Evolutionary conservation across 1,284 basidiomycete species (phyloP).

Genomic region (Boletus holoroseus): DNA sequence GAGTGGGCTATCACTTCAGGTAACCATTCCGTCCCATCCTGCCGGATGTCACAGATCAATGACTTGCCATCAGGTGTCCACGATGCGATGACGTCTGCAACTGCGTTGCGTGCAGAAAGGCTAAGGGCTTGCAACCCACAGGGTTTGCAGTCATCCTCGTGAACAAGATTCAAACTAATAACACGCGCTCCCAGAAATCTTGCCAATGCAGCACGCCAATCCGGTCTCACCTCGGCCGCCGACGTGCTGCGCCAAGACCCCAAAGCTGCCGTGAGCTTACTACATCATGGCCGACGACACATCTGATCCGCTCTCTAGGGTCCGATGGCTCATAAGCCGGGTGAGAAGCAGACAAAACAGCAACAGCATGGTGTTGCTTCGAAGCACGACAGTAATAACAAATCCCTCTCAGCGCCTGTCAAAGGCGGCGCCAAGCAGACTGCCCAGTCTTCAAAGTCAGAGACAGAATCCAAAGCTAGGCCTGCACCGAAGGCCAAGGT

Average conservation of each 20-base stretch:
- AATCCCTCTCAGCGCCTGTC: conserved; percentile 14
- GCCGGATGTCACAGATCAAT: conserved; percentile 12
- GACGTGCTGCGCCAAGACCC: conserved; percentile 36
- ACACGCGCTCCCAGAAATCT: conserved; percentile 33
- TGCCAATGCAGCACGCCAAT: conserved; percentile 33
- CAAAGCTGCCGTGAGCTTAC: conserved; percentile 30
- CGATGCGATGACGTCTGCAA: conserved; percentile 61
- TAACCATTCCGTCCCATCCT: conserved; percentile 27
- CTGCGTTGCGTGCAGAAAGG: conserved; percentile 58
- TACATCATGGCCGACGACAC: background rate
- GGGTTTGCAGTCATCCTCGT: conserved; percentile 39
- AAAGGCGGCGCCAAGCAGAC: conserved; percentile 11
- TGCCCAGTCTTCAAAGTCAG: conserved; percentile 10
- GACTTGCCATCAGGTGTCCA: conserved; percentile 49
- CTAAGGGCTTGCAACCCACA: conserved; percentile 51
- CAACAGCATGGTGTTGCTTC: conserved; percentile 6
- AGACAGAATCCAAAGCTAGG: conserved; percentile 10
- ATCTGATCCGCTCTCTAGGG: conserved; percentile 21
- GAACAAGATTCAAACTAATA: conserved; percentile 6
- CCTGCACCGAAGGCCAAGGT: conserved; percentile 12
- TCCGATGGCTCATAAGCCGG: conserved; percentile 31
- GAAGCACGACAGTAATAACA: conserved; percentile 6
- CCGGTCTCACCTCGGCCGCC: conserved; percentile 38
- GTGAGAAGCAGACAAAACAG: conserved; percentile 15
- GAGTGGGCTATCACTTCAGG: conserved; percentile 50